Conservation (phyloP, 2,329 filamentous ascomycete genomes). For the Gliomastix tumulicola region DNA sequence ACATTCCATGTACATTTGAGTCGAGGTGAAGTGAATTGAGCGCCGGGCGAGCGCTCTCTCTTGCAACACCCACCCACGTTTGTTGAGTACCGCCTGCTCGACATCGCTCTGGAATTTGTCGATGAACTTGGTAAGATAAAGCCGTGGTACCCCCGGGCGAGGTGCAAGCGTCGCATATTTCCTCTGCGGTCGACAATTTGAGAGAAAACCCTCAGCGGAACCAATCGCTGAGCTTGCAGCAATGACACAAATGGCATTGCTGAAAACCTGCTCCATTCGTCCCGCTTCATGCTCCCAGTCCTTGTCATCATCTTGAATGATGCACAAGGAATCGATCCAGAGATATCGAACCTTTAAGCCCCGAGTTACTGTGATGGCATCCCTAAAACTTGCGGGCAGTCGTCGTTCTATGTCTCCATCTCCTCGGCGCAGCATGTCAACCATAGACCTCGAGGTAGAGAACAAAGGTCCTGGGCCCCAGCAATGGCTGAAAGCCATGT, state of each 20-base stretch:
- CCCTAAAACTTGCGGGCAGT: background rate
- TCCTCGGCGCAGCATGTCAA: background rate
- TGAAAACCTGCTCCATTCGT: background rate
- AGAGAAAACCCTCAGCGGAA: conserved; percentile 9
- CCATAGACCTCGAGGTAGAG: too few species aligned
- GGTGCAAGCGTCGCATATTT: background rate
- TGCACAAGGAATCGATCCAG: conserved; percentile 3
- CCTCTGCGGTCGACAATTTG: background rate
- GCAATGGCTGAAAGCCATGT: background rate
- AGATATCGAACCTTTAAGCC: background rate
- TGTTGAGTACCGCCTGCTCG: conserved; percentile 17
- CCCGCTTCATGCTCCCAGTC: conserved; percentile 1
- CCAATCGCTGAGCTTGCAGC: background rate
- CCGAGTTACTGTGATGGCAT: background rate
- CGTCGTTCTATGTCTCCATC: background rate
- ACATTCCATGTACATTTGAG: conserved; percentile 4
- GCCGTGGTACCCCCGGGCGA: background rate
- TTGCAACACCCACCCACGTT: conserved; percentile 30
- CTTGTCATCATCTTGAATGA: background rate
- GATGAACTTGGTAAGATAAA: conserved; percentile 13
- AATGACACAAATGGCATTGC: background rate
- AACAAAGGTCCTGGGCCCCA: background rate
- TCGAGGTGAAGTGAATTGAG: conserved; percentile 25
- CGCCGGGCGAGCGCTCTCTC: conserved; percentile 25
- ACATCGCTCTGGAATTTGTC: conserved; percentile 26